Conservation (phyloP, 148 eudicot species). For the Rheum nobile region DNA sequence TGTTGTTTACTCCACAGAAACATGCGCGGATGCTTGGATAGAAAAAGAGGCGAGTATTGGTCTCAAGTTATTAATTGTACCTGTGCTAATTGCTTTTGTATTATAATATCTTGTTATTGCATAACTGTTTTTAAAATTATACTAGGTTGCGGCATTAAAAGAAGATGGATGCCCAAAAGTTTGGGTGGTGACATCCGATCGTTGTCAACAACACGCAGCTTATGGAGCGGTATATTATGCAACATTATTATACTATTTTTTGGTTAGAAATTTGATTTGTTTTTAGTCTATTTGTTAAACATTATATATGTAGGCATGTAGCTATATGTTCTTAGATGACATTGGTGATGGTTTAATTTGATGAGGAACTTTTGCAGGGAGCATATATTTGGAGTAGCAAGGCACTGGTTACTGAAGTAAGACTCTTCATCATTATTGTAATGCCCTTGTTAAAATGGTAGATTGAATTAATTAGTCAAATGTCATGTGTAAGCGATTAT, state of each 20-base stretch:
- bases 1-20: constrained; percentile 57
- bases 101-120: not conserved
- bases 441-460: not conserved
- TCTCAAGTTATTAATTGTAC: not conserved
- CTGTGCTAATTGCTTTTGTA: not conserved
- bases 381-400: constrained; percentile 93
- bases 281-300: not conserved
- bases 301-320: too few species aligned
- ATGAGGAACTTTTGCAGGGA: constrained; percentile 44
- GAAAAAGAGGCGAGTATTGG: constrained; percentile 71
- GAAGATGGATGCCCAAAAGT: constrained; percentile 95
- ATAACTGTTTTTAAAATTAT: not conserved
- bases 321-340: too few species aligned
- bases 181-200: constrained; percentile 98
- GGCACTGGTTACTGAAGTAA: constrained; percentile 90
- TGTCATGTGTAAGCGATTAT: not conserved
- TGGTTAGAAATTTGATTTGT: not conserved
- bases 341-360: not conserved
- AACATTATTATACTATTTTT: not conserved
- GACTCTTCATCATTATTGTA: constrained; percentile 1
- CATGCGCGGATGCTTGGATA: constrained; percentile 97
- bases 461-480: not conserved
- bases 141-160: constrained; percentile 75
- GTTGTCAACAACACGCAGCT: constrained; percentile 74
- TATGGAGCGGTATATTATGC: constrained; percentile 56